phyloP scores from a whole-genome alignment of 768 basidiomycete genomes.

The Agrocybe chaxingu region DNA sequence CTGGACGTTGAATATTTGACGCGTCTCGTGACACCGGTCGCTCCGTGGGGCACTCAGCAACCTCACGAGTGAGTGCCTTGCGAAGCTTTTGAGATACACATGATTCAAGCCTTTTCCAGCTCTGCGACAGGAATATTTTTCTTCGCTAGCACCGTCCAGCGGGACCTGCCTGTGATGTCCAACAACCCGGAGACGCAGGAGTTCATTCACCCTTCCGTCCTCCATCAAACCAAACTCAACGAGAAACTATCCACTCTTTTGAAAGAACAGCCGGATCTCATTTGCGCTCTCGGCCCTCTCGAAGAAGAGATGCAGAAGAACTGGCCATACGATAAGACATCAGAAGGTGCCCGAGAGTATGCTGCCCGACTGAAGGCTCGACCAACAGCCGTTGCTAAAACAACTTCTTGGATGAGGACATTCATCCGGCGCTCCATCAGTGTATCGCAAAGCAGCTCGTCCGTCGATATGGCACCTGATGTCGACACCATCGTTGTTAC shows the following conservation, averaged over 20 bases:
- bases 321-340: slow-evolving; percentile 42
- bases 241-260: slow-evolving; percentile 33
- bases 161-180: slow-evolving; percentile 42
- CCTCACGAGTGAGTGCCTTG: slow-evolving; percentile 56
- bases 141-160: slow-evolving; percentile 40
- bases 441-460: neutral
- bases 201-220: slow-evolving; percentile 57
- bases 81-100: neutral
- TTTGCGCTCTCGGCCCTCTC: slow-evolving; percentile 43
- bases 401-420: slow-evolving; percentile 8
- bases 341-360: slow-evolving; percentile 18
- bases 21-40: slow-evolving; percentile 46
- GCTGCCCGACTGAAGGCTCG: slow-evolving; percentile 6
- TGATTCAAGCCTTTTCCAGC: slow-evolving; percentile 26
- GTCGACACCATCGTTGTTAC: neutral
- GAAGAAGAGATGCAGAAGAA: slow-evolving; percentile 45
- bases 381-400: neutral
- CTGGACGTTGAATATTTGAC: slow-evolving; percentile 53
- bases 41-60: slow-evolving; percentile 57
- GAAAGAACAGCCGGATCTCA: slow-evolving; percentile 37
- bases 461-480: no score
- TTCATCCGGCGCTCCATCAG: slow-evolving; percentile 2
- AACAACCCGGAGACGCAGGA: slow-evolving; percentile 50
- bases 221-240: slow-evolving; percentile 37
- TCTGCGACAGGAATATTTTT: slow-evolving; percentile 52